Percentiles rank a stretch among this genome's conserved stretches.
Conservation (phyloP, 768 basidiomycete genomes). For the Daedaleopsis nitida region DNA sequence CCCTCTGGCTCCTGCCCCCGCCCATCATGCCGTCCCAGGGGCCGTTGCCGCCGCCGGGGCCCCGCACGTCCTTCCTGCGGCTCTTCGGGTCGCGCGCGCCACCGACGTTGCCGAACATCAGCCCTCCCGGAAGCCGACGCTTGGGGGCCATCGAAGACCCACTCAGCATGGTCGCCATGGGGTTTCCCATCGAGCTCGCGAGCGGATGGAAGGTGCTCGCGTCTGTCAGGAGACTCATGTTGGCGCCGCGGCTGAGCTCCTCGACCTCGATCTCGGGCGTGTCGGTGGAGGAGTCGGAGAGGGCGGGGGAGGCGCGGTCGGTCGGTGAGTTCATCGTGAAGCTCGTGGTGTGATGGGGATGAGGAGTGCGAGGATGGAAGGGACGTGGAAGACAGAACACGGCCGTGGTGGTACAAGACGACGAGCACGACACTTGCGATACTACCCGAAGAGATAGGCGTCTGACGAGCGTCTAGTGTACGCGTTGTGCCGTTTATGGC, state of each 20-base stretch:
- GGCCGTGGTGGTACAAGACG: too few relatives aligned
- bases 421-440: too few relatives aligned
- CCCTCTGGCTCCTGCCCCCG: conserved; percentile 15
- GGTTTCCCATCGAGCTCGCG: too few relatives aligned
- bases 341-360: background rate
- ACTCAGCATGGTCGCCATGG: background rate
- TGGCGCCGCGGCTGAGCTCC: background rate
- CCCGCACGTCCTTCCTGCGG: conserved; percentile 21
- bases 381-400: background rate
- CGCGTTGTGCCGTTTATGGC: background rate
- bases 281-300: conserved; percentile 25
- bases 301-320: conserved; percentile 24
- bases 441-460: background rate
- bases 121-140: conserved; percentile 8
- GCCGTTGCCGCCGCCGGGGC: background rate
- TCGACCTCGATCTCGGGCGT: conserved; percentile 17
- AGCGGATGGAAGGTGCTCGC: too few relatives aligned
- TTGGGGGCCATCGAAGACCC: conserved; percentile 5
- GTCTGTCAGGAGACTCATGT: too few relatives aligned
- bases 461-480: background rate
- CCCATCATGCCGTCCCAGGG: conserved; percentile 3
- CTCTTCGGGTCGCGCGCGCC: conserved; percentile 24
- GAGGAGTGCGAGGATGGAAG: background rate
- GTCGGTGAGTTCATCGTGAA: conserved; percentile 24
- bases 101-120: conserved; percentile 2